These are phyloP conservation scores for Centaurea solstitialis DNA, from an alignment of 129 eudicot genomes.

Conservation along the genomic window DNA sequence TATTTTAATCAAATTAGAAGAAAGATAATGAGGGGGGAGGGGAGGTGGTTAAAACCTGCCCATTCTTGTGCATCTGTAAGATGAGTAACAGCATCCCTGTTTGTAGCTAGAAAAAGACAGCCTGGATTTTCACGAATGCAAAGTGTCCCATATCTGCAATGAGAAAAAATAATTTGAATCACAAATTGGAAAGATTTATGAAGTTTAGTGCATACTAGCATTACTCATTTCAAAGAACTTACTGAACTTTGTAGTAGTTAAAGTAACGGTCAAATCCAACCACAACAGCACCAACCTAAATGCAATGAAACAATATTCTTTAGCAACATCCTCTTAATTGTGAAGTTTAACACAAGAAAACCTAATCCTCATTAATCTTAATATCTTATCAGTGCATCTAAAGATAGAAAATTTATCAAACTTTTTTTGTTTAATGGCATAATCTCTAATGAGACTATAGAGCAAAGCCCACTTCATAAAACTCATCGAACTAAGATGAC, in stretches of 20 bases:
- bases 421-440: too few relatives aligned
- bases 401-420: too few relatives aligned
- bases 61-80: slow-evolving; percentile 99
- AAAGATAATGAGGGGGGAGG: neutral
- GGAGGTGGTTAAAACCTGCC: slow-evolving; percentile 72
- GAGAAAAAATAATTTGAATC: slow-evolving; percentile 1
- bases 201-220: neutral
- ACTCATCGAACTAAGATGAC: slow-evolving; percentile 1
- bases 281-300: slow-evolving; percentile 98
- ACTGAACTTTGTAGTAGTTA: slow-evolving; percentile 97
- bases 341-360: neutral
- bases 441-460: neutral
- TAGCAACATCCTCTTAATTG: neutral
- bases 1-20: neutral
- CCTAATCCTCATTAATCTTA: neutral
- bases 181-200: neutral
- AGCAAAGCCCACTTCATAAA: neutral
- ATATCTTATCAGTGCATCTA: neutral
- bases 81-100: slow-evolving; percentile 97
- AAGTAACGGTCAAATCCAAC: slow-evolving; percentile 99
- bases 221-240: slow-evolving; percentile 38
- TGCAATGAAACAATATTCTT: slow-evolving; percentile 13
- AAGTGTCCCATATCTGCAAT: slow-evolving; percentile 83
- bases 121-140: slow-evolving; percentile 99
- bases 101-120: slow-evolving; percentile 95